Percentiles rank a stretch among this genome's conserved stretches.
These are phyloP conservation scores for Thyridium curvatum DNA, from an alignment of 2,329 filamentous ascomycete species.

Conservation along the genomic window DNA sequence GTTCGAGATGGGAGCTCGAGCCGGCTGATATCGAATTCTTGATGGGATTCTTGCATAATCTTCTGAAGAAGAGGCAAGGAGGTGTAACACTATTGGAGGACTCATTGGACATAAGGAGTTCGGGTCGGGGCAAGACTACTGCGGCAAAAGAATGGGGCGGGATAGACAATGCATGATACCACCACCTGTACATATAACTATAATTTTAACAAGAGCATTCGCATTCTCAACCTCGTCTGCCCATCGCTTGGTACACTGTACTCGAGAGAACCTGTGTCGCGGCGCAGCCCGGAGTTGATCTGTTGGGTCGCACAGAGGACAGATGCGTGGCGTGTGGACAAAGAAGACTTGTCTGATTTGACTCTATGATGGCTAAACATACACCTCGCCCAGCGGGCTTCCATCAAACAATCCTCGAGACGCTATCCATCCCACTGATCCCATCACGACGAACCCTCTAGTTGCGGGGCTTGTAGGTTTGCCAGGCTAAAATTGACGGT, in stretches of 20 bases:
- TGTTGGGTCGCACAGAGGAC: too few species aligned
- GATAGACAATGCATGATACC: conserved; percentile 8
- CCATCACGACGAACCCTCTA: too few species aligned
- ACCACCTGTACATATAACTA: conserved; percentile 1
- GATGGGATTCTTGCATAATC: conserved; percentile 35
- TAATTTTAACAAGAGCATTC: too few species aligned
- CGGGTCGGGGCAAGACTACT: neutral
- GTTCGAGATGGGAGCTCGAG: conserved; percentile 38
- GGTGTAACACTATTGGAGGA: conserved; percentile 10
- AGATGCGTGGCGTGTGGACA: too few species aligned
- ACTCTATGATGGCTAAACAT: conserved; percentile 1
- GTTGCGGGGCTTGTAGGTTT: conserved; percentile 34
- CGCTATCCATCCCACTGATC: too few species aligned
- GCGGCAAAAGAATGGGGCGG: neutral
- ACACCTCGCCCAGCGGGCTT: neutral
- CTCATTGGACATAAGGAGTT: conserved; percentile 5
- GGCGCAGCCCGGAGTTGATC: too few species aligned
- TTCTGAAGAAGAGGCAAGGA: conserved; percentile 21
- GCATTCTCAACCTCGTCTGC: too few species aligned
- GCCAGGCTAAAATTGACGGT: conserved; percentile 36
- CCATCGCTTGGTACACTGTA: too few species aligned
- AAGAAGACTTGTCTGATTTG: neutral
- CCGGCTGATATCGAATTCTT: conserved; percentile 36
- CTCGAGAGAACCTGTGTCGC: too few species aligned
- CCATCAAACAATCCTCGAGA: neutral